These are phyloP conservation scores for Emergomyces pasteurianus DNA, from an alignment of 2,329 filamentous ascomycete species.

Conservation along the genomic window DNA sequence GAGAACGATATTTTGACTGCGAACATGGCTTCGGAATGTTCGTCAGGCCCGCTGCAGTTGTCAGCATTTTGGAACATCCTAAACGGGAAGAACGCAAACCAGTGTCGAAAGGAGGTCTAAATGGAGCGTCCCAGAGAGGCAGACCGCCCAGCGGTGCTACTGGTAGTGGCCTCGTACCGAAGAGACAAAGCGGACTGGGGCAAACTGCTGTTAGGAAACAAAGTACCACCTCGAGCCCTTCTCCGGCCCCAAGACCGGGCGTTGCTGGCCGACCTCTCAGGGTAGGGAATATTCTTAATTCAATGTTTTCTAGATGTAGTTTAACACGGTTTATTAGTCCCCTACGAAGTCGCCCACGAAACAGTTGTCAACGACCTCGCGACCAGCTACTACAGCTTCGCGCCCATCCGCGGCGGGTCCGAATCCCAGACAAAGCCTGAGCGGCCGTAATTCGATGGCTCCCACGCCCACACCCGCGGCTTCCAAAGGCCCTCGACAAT, in stretches of 20 bases:
- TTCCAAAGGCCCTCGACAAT: conserved; percentile 28
- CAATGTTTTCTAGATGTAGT: background rate
- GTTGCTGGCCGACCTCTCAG: conserved; percentile 24
- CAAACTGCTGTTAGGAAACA: conserved; percentile 51
- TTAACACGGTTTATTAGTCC: conserved; percentile 40
- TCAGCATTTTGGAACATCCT: conserved; percentile 35
- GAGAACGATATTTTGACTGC: conserved; percentile 80
- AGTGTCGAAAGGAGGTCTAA: conserved; percentile 18
- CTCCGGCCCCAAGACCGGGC: conserved; percentile 48
- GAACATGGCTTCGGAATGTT: conserved; percentile 66
- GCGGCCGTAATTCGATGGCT: conserved; percentile 53
- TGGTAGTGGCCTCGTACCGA: conserved; percentile 23
- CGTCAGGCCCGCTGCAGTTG: conserved; percentile 59
- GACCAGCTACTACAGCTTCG: conserved; percentile 37
- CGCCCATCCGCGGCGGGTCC: conserved; percentile 30
- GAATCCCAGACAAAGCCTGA: conserved; percentile 47
- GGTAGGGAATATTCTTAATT: conserved; percentile 19
- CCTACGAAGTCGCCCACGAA: conserved; percentile 73
- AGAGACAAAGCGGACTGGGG: conserved; percentile 31
- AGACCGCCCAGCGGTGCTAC: conserved; percentile 31
- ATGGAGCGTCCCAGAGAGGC: conserved; percentile 21
- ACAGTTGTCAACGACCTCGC: conserved; percentile 45
- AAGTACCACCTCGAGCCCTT: conserved; percentile 62
- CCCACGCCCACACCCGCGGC: conserved; percentile 39
- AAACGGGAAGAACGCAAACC: conserved; percentile 10